These are phyloP conservation scores for Boletus smithii DNA, from an alignment of 1,284 basidiomycete species.

Conservation along the genomic window DNA sequence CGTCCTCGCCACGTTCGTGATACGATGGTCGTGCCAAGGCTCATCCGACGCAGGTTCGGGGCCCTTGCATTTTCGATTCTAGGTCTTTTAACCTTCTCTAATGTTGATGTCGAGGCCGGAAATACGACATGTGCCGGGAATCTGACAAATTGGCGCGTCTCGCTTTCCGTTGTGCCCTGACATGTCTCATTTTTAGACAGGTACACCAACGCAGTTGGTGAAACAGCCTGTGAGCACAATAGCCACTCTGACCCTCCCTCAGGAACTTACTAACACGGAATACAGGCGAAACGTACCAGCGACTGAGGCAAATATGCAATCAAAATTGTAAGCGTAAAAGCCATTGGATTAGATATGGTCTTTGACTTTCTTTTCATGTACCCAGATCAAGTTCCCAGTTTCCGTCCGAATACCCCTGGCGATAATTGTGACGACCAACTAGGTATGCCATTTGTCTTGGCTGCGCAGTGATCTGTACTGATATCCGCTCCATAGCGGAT, in stretches of 20 bases:
- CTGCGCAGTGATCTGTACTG: not conserved
- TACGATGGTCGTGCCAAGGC: not conserved
- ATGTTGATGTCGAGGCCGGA: conserved; percentile 5
- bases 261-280: not conserved
- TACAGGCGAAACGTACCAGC: conserved; percentile 31
- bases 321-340: conserved; percentile 19
- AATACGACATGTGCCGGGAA: conserved; percentile 17
- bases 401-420: conserved; percentile 21
- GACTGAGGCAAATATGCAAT: conserved; percentile 32
- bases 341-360: not conserved
- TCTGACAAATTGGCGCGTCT: conserved; percentile 13
- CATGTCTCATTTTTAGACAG: conserved; percentile 16
- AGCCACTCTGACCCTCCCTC: not conserved
- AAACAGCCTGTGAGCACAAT: conserved; percentile 31
- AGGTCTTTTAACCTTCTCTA: not conserved
- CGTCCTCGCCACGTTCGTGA: too few species aligned
- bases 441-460: conserved; percentile 3
- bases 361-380: conserved; percentile 7
- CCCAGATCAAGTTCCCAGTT: conserved; percentile 17
- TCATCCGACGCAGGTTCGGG: not conserved
- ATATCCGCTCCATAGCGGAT: conserved; percentile 9
- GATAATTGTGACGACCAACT: conserved; percentile 31
- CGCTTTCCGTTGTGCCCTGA: not conserved
- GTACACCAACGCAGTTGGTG: conserved; percentile 31
- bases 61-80: not conserved